These are phyloP conservation scores for Phytophthora aleatoria DNA, from an alignment of 352 stramenopile species.

Conservation along the genomic window DNA sequence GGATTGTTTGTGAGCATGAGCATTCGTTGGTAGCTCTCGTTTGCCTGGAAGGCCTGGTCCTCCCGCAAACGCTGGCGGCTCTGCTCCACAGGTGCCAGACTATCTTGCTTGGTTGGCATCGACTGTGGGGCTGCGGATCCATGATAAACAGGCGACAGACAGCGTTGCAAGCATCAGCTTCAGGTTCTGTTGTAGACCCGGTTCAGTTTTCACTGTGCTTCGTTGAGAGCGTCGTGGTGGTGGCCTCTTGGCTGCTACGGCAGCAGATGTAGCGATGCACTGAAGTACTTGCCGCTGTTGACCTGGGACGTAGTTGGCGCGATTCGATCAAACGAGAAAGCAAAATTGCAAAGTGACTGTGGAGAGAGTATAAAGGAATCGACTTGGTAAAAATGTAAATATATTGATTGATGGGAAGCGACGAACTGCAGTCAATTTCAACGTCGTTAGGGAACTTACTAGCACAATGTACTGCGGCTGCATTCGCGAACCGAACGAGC, in stretches of 20 bases:
- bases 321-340: constrained; percentile 49
- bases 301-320: constrained; percentile 48
- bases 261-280: constrained; percentile 1
- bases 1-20: constrained; percentile 37
- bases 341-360: constrained; percentile 20
- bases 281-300: constrained; percentile 46
- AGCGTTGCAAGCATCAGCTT: constrained; percentile 30
- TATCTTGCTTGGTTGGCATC: constrained; percentile 23
- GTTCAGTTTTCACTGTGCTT: constrained; percentile 3
- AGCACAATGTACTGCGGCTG: constrained; percentile 3
- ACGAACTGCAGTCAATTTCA: background rate
- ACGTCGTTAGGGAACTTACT: too few relatives aligned
- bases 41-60: constrained; percentile 37
- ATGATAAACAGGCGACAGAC: constrained; percentile 10
- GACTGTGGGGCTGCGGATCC: constrained; percentile 4
- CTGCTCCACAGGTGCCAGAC: constrained; percentile 22
- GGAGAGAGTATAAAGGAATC: background rate
- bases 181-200: constrained; percentile 31
- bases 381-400: too few relatives aligned
- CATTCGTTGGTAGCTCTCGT: constrained; percentile 31
- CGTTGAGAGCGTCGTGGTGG: background rate
- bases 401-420: constrained; percentile 1
- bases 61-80: constrained; percentile 35
- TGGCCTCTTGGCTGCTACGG: constrained; percentile 1
- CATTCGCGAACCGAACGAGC: constrained; percentile 24